These are phyloP conservation scores for Penicillium paneum DNA, from an alignment of 2,329 filamentous ascomycete genomes.

Conservation along the genomic window DNA sequence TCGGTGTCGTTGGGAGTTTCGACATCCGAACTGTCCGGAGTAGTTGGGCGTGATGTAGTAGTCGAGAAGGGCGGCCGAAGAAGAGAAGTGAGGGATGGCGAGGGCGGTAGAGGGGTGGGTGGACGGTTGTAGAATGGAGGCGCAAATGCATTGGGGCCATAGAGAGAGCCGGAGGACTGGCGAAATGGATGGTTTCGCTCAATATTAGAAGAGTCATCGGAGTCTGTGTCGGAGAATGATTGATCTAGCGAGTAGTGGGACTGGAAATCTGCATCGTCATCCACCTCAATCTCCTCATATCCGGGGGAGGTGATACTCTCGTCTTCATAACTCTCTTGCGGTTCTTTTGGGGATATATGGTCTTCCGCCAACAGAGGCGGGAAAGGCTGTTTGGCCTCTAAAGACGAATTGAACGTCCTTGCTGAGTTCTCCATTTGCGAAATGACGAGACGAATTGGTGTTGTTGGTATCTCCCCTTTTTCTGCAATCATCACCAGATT, in stretches of 20 bases:
- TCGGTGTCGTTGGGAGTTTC: constrained; percentile 64
- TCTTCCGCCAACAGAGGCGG: constrained; percentile 30
- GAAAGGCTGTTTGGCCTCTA: constrained; percentile 36
- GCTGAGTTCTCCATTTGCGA: constrained; percentile 14
- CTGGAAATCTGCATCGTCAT: constrained; percentile 46
- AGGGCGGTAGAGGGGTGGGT: constrained; percentile 90
- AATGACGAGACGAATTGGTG: neutral
- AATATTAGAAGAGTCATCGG: constrained; percentile 33
- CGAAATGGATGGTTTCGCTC: constrained; percentile 39
- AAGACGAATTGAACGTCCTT: constrained; percentile 13
- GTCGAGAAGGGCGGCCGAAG: constrained; percentile 67
- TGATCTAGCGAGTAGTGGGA: constrained; percentile 45
- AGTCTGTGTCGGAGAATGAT: constrained; percentile 37
- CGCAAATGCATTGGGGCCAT: constrained; percentile 53
- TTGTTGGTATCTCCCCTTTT: constrained; percentile 7
- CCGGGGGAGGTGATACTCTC: constrained; percentile 28
- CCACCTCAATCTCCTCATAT: constrained; percentile 30
- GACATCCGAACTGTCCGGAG: constrained; percentile 85
- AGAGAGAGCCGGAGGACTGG: constrained; percentile 42
- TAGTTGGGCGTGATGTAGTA: constrained; percentile 80
- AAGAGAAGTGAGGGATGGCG: constrained; percentile 86
- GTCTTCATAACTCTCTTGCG: constrained; percentile 25
- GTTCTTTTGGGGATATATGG: constrained; percentile 24
- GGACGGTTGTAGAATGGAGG: constrained; percentile 97
- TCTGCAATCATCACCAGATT: constrained; percentile 6